Evolutionary conservation across 495 filamentous ascomycete genomes (phyloP), one percentile per base, ranked within the genome.

Genomic region (Pyronema domesticum): DNA sequence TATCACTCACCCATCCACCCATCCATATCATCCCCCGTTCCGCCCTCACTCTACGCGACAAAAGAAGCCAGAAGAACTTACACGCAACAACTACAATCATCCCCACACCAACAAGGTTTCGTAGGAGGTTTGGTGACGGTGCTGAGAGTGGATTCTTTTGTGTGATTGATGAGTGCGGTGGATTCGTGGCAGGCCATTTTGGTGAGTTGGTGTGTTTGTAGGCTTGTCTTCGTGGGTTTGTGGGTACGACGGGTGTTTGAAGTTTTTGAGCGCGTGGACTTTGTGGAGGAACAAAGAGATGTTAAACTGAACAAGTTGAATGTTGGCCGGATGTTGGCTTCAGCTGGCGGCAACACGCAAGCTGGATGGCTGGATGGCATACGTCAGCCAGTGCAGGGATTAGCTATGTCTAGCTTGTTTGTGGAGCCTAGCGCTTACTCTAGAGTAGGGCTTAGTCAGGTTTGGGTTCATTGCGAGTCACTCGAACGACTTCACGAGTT

Each of bases 41-140:
- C n/a, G n/a, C n/a, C n/a, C n/a, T n/a, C n/a, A n/a, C n/a, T n/a
- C n/a, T n/a, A n/a, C n/a, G n/a, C n/a, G n/a, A n/a, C n/a, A n/a
- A n/a, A n/a, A n/a, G n/a, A n/a, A n/a, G n/a, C n/a, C 8, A 30
- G 19, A 39, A 46, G 17, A 58, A 19, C 59, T 37, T 33, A 62
- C 60, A 60, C 55, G 45, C 60, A 62, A 19, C 60, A 63, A 11
- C 19, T 13, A 23, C 45, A 47, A 47, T 50, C 47, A 19, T 50
- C 47, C 13, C 47, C 47, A n/a, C 47, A 50, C 47, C 47, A 50
- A 18, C 47, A 50, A 8, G 13, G 13, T 13, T 13, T 11, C 19
- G 18, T 34, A 0, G 51, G 45, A 18, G 60, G 60, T 15, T 54
- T 63, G 33, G 60, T 56, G 42, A 63, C 49, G 14, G 55, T 60